Conservation (phyloP, 495 filamentous ascomycete species). For the Xylaria longipes region DNA sequence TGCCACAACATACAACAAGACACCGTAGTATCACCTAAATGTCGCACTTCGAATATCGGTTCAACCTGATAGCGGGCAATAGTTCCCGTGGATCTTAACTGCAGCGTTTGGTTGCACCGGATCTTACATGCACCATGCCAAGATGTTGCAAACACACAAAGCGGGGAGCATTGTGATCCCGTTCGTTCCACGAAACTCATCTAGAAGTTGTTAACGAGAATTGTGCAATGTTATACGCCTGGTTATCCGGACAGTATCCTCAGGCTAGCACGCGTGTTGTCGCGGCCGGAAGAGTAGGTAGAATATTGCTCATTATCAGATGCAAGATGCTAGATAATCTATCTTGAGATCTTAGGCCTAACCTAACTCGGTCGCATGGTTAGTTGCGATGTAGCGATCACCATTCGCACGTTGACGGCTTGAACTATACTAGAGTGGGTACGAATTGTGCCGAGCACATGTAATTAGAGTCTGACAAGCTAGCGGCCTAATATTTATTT, state of each 20-base stretch:
- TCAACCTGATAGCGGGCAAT: not conserved
- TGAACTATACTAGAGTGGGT: not conserved
- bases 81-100: not conserved
- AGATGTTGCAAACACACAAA: not conserved
- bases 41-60: not conserved
- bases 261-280: not conserved
- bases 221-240: not conserved
- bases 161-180: conserved; percentile 17
- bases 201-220: not conserved
- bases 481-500: not conserved
- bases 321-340: not conserved
- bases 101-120: not conserved
- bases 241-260: not conserved
- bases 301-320: not conserved
- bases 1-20: not conserved
- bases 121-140: conserved; percentile 9
- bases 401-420: not conserved
- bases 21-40: not conserved
- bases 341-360: not conserved
- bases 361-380: not conserved
- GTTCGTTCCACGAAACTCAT: conserved; percentile 2
- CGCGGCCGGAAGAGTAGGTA: not conserved
- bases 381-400: conserved; percentile 5
- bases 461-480: not conserved
- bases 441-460: not conserved